Evolutionary conservation across 805 yeast genomes (phyloP).

Genomic region (Dipodascus geniculatus): DNA sequence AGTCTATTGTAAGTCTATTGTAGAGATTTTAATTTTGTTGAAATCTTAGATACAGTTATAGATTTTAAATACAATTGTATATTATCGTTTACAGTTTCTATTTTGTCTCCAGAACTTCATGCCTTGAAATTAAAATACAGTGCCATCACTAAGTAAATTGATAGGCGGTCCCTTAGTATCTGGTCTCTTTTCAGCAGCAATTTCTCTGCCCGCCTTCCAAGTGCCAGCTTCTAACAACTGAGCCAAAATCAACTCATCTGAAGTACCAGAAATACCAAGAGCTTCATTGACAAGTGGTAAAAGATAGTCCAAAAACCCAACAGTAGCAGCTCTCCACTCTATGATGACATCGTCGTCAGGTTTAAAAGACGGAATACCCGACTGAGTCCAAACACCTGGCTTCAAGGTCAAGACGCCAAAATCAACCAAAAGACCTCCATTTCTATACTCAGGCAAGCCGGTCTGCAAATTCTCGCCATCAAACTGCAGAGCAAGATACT

Average conservation of each 20-base stretch:
- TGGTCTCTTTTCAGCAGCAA: conserved; percentile 41
- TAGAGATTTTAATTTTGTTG: no score
- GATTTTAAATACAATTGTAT: no score
- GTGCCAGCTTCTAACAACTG: conserved; percentile 59
- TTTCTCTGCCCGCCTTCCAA: conserved; percentile 55
- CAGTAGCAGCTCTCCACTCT: conserved; percentile 56
- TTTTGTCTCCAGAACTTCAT: no score
- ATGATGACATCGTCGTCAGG: conserved; percentile 51
- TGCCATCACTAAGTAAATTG: conserved; percentile 50
- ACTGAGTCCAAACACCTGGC: conserved; percentile 23
- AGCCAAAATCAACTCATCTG: conserved; percentile 30
- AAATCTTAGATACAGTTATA: no score
- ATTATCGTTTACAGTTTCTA: no score
- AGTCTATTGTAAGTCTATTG: no score
- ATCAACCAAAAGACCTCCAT: conserved; percentile 54
- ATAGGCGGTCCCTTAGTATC: conserved; percentile 50
- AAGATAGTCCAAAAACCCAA: conserved; percentile 43
- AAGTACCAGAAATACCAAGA: conserved; percentile 23
- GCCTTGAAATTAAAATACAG: conserved; percentile 36
- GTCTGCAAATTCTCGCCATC: conserved; percentile 34
- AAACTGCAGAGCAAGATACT: conserved; percentile 31
- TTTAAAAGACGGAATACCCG: conserved; percentile 32
- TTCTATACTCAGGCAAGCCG: conserved; percentile 51
- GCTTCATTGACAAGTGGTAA: conserved; percentile 40
- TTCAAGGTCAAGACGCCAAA: conserved; percentile 40